These are phyloP conservation scores for Malus fusca DNA, from an alignment of 306 rosid species.

Conservation along the genomic window DNA sequence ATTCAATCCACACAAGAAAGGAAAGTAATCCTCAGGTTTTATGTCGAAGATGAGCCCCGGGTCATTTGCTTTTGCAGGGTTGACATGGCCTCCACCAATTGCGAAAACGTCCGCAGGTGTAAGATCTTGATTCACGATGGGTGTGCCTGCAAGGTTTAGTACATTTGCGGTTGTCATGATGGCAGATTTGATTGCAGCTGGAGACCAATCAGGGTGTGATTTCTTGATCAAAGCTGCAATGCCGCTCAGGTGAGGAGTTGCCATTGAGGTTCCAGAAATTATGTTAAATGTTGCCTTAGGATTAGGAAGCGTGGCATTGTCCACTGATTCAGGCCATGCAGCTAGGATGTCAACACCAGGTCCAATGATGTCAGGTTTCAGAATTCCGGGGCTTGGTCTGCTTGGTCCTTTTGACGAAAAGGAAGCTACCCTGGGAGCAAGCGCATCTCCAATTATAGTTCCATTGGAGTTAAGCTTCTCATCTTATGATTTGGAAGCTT, in stretches of 20 bases:
- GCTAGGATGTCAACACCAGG: conserved; percentile 50
- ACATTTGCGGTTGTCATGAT: conserved; percentile 9
- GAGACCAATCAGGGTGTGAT: conserved; percentile 60
- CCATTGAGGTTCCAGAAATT: conserved; percentile 51
- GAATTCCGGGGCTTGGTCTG: conserved; percentile 24
- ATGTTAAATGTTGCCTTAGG: conserved; percentile 13
- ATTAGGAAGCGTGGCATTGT: conserved; percentile 1
- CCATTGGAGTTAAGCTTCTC: conserved; percentile 22
- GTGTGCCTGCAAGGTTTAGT: background rate
- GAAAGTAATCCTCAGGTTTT: conserved; percentile 36
- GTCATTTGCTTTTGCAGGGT: conserved; percentile 41
- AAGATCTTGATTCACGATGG: background rate
- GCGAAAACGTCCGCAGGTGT: conserved; percentile 28
- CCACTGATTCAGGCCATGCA: conserved; percentile 38
- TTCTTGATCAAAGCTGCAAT: conserved; percentile 43
- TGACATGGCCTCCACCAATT: conserved; percentile 45
- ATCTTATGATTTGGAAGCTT: conserved; percentile 13
- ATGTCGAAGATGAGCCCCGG: conserved; percentile 47
- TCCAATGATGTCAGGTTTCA: conserved; percentile 52
- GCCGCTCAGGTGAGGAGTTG: conserved; percentile 53
- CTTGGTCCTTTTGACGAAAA: conserved; percentile 56
- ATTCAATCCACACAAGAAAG: conserved; percentile 49
- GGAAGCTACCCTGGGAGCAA: conserved; percentile 29
- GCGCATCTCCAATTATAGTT: conserved; percentile 33
- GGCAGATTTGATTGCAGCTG: conserved; percentile 49